phyloP scores from a whole-genome alignment of 306 rosid genomes.

The Lotus japonicus region DNA sequence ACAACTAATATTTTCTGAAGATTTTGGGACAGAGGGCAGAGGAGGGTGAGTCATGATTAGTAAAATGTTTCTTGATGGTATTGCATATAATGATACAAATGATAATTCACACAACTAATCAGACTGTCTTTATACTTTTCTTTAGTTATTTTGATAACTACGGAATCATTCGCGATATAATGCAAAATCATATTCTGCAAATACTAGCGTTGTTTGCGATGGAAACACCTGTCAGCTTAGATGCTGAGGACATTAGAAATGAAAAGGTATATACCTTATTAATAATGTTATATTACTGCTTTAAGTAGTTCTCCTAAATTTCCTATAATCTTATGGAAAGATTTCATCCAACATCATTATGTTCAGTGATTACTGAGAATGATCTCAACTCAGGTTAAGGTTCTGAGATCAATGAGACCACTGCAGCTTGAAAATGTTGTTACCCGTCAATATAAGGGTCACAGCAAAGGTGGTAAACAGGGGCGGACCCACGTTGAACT shows the following conservation, averaged over 20 bases:
- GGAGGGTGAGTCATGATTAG: constrained; percentile 64
- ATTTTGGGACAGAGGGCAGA: constrained; percentile 94
- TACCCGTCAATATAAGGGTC: constrained; percentile 91
- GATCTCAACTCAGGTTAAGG: constrained; percentile 71
- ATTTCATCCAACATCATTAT: constrained; percentile 13
- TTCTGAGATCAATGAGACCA: constrained; percentile 83
- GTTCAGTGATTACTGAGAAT: constrained; percentile 19
- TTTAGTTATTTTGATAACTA: constrained; percentile 78
- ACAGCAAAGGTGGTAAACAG: constrained; percentile 66
- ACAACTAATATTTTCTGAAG: constrained; percentile 92
- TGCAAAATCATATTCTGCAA: constrained; percentile 98
- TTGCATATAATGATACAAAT: no score
- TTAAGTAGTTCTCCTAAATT: constrained; percentile 1
- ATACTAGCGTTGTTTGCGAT: constrained; percentile 88
- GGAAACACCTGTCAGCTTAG: constrained; percentile 98
- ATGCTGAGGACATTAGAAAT: constrained; percentile 90
- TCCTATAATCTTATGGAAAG: constrained; percentile 11
- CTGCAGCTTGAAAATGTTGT: constrained; percentile 76
- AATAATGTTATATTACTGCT: not conserved
- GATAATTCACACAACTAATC: constrained; percentile 12
- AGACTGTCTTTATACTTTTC: constrained; percentile 10
- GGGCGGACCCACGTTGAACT: no score
- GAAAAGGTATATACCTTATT: constrained; percentile 60
- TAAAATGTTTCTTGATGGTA: not conserved
- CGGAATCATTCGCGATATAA: constrained; percentile 92